phyloP scores from a whole-genome alignment of 345 rosid genomes.

The Punica granatum region DNA sequence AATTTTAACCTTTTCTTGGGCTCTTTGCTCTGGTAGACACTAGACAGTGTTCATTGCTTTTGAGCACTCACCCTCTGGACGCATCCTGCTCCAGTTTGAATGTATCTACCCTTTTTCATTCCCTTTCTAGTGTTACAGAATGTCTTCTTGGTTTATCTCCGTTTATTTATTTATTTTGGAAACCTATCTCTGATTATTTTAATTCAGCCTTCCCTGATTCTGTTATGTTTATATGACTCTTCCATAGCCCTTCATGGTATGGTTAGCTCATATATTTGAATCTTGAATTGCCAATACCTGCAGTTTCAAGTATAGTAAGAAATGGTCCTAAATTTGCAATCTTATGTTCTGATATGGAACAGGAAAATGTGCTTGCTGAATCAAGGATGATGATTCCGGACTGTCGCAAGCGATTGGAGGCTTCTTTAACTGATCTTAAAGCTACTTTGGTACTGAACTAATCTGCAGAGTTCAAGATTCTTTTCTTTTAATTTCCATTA shows the following conservation, averaged over 20 bases:
- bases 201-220: background rate
- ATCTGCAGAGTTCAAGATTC: background rate
- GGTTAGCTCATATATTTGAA: background rate
- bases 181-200: background rate
- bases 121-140: background rate
- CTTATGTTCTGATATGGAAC: constrained; percentile 14
- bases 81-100: background rate
- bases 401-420: constrained; percentile 77
- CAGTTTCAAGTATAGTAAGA: background rate
- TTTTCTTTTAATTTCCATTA: background rate
- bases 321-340: background rate
- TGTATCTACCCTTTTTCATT: background rate
- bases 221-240: background rate
- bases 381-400: constrained; percentile 99
- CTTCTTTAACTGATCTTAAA: constrained; percentile 67
- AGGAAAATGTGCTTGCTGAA: constrained; percentile 96
- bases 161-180: background rate
- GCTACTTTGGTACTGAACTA: constrained; percentile 49
- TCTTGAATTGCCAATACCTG: background rate
- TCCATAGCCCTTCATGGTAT: background rate
- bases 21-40: background rate
- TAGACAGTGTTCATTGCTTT: background rate
- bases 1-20: background rate
- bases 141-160: background rate
- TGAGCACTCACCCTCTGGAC: background rate